Percentiles rank a stretch among this genome's conserved stretches.
These are phyloP conservation scores for Aspergillus oerlinghausenensis DNA, from an alignment of 2,329 filamentous ascomycete genomes.

Conservation along the genomic window DNA sequence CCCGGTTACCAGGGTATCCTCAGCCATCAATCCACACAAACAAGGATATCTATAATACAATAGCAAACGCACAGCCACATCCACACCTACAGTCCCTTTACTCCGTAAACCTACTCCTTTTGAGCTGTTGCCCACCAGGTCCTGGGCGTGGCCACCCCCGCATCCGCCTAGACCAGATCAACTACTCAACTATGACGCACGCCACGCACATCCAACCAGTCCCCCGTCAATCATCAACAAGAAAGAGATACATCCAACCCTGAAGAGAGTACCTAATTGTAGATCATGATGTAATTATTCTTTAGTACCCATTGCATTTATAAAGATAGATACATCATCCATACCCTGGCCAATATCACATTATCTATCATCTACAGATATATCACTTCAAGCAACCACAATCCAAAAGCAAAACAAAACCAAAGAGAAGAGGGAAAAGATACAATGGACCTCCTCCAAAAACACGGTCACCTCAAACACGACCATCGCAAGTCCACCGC, in stretches of 20 bases:
- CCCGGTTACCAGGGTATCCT: no score
- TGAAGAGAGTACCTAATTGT: background rate
- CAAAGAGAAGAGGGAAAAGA: background rate
- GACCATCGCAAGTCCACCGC: constrained; percentile 3
- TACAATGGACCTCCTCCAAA: constrained; percentile 13
- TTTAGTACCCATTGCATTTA: background rate
- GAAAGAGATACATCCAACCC: no score
- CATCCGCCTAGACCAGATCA: background rate
- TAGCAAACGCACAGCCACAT: background rate
- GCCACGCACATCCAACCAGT: background rate
- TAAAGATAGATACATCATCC: background rate
- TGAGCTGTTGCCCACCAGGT: no score
- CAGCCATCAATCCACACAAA: no score
- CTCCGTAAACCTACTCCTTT: no score
- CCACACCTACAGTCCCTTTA: no score
- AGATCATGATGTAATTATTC: background rate
- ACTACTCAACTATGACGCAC: background rate
- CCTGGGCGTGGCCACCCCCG: background rate
- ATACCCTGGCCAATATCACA: background rate
- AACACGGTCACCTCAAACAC: constrained; percentile 11
- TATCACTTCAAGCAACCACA: background rate
- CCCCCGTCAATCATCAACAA: no score
- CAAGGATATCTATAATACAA: no score
- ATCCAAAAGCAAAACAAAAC: background rate
- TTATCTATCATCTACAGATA: background rate